Conservation (phyloP, 805 yeast genomes). For the Clavispora phyllophila region DNA sequence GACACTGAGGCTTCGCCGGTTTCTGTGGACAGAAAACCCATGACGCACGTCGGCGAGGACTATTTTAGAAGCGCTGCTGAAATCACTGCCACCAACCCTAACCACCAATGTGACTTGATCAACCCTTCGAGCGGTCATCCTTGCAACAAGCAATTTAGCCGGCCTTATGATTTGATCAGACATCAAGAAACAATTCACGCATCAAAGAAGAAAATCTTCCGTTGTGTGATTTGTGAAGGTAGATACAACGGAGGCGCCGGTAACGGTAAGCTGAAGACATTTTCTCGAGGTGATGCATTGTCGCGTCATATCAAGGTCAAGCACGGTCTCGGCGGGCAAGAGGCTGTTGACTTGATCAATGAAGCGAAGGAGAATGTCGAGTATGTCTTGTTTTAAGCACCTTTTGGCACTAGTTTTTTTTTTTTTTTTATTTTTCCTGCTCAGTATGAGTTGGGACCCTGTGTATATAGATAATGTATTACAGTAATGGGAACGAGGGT, state of each 20-base stretch:
- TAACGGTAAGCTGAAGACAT: conserved; percentile 46
- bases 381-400: conserved; percentile 33
- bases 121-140: conserved; percentile 58
- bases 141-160: conserved; percentile 77
- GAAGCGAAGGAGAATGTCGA: conserved; percentile 77
- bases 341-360: conserved; percentile 66
- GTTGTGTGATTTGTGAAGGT: conserved; percentile 45
- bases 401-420: too few species aligned
- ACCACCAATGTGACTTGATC: conserved; percentile 54
- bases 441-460: not conserved
- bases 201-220: conserved; percentile 38
- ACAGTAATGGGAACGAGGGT: not conserved
- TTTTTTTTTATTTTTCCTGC: not conserved
- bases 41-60: conserved; percentile 2
- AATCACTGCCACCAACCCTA: conserved; percentile 30
- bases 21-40: not conserved
- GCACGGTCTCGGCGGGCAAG: conserved; percentile 65
- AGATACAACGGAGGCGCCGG: conserved; percentile 44
- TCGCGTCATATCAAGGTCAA: conserved; percentile 63
- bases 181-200: conserved; percentile 49
- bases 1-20: not conserved
- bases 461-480: not conserved
- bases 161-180: conserved; percentile 48
- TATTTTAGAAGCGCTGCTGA: conserved; percentile 26
- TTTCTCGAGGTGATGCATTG: conserved; percentile 43